These are phyloP conservation scores for Acrodontium crateriforme DNA, from an alignment of 2,329 filamentous ascomycete species.

Conservation along the genomic window DNA sequence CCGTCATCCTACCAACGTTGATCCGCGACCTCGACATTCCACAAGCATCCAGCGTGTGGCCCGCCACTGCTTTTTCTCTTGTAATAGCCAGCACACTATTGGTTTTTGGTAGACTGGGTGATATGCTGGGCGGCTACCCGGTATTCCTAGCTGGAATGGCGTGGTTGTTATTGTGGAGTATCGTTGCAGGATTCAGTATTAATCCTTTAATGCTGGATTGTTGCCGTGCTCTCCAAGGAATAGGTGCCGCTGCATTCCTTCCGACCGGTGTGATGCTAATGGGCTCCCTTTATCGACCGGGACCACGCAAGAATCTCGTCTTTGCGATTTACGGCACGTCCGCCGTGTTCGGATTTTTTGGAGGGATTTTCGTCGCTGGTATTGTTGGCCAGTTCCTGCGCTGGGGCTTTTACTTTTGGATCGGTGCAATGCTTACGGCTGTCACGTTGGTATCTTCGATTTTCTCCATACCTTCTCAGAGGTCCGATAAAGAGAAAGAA, in stretches of 20 bases:
- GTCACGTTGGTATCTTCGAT: too few relatives aligned
- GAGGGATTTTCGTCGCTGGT: too few relatives aligned
- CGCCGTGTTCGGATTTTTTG: constrained; percentile 43
- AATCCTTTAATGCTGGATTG: constrained; percentile 23
- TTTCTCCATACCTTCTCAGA: too few relatives aligned
- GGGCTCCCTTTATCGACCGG: constrained; percentile 22
- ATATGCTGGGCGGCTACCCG: constrained; percentile 48
- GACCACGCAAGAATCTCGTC: constrained; percentile 23
- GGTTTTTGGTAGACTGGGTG: constrained; percentile 32
- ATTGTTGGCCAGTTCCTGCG: too few relatives aligned
- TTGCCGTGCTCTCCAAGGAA: constrained; percentile 22
- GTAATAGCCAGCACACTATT: constrained; percentile 33
- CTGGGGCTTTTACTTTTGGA: too few relatives aligned
- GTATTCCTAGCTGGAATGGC: constrained; percentile 45
- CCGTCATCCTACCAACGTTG: constrained; percentile 51
- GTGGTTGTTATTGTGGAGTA: constrained; percentile 26
- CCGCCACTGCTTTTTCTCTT: constrained; percentile 35
- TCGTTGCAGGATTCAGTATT: constrained; percentile 21
- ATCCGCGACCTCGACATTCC: constrained; percentile 49
- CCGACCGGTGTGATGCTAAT: constrained; percentile 21
- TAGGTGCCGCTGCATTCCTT: constrained; percentile 23
- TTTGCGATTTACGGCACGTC: constrained; percentile 35
- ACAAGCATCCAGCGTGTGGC: constrained; percentile 44
- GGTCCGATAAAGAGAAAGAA: too few relatives aligned
- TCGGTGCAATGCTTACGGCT: too few relatives aligned